Base-by-base conservation (phyloP, 1,284 basidiomycete genomes). In the Naganishia cerealis region DNA sequence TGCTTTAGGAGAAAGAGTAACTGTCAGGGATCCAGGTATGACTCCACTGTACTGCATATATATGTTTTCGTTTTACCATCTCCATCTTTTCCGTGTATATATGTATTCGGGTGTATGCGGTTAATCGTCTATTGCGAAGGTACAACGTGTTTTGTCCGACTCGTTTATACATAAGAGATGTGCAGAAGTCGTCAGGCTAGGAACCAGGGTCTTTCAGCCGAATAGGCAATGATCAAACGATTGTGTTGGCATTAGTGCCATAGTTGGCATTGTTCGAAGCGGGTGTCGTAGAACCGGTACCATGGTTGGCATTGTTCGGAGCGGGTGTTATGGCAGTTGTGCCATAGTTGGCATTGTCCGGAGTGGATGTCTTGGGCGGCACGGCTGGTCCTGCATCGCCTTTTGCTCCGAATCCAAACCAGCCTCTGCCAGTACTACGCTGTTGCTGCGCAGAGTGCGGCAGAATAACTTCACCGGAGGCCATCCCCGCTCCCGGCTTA, bases 401-500 rank as follows among this genome's bases (percentile, higher is more conserved):
- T 38, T 38, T 38, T 57, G 53, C 53, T 55, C 66, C 66, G 36
- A 67, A 62, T 8, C 58, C 58, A 57, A 68, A 68, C 67, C 67
- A 68, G 0, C 67, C 67, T 42, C 61, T 54, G 2, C 67, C 67
- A 21, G 54, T 54, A 16, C 33, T 48, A 13, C 55, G 43, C 40
- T 63, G 59, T 57, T 65, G 53, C 46, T 58, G 56, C 10, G 50
- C 65, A 40, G 50, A 67, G 62, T 50, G 26, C 21, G 54, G 59
- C 61, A 53, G 46, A 33, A 70, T 59, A 3, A 65, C 59, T 52
- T 70, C 69, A 21, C 66, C 66, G 10, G 65, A 39, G 12, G 26
- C 66, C 56, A 70, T 53, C 0, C 69, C 69, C 26, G 69, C 69
- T 12, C 69, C 69, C 1, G 69, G 69, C 42, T 67, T 67, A 50